A percentile compares a stretch with the other conserved stretches of the same genome.
Evolutionary conservation across 805 yeast genomes (phyloP).

Genomic region (Wickerhamia fluorescens): DNA sequence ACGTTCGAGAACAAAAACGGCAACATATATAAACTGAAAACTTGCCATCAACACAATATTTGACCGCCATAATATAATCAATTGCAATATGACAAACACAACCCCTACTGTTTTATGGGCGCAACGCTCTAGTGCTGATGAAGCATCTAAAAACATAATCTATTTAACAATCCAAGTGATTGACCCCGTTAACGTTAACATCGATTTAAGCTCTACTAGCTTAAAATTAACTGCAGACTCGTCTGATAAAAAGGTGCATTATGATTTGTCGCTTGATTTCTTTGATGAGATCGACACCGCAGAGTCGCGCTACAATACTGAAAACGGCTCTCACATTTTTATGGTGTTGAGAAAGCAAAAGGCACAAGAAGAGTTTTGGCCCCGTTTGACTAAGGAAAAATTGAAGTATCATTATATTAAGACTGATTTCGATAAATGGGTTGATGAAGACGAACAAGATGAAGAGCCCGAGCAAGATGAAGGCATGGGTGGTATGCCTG

Average conservation of each 20-base stretch:
- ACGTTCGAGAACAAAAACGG: background rate
- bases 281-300: slow-evolving; percentile 67
- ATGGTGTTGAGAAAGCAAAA: slow-evolving; percentile 67
- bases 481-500: slow-evolving; percentile 27
- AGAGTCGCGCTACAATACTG: slow-evolving; percentile 50
- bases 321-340: slow-evolving; percentile 51
- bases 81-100: slow-evolving; percentile 15
- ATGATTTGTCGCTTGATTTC: slow-evolving; percentile 66
- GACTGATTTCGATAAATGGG: slow-evolving; percentile 97
- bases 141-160: slow-evolving; percentile 64
- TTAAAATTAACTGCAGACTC: slow-evolving; percentile 47
- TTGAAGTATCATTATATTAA: slow-evolving; percentile 70
- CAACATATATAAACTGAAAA: background rate
- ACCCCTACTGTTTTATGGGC: slow-evolving; percentile 81
- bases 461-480: slow-evolving; percentile 46
- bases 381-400: slow-evolving; percentile 86
- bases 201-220: slow-evolving; percentile 50
- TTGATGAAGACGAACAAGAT: slow-evolving; percentile 96
- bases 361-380: slow-evolving; percentile 79
- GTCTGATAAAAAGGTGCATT: slow-evolving; percentile 42
- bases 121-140: slow-evolving; percentile 81
- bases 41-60: no score
- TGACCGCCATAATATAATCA: no score
- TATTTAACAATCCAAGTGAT: slow-evolving; percentile 67
- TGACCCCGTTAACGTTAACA: slow-evolving; percentile 57